These are phyloP conservation scores for Alloascoidea hylecoeti DNA, from an alignment of 805 yeast species.

Conservation along the genomic window DNA sequence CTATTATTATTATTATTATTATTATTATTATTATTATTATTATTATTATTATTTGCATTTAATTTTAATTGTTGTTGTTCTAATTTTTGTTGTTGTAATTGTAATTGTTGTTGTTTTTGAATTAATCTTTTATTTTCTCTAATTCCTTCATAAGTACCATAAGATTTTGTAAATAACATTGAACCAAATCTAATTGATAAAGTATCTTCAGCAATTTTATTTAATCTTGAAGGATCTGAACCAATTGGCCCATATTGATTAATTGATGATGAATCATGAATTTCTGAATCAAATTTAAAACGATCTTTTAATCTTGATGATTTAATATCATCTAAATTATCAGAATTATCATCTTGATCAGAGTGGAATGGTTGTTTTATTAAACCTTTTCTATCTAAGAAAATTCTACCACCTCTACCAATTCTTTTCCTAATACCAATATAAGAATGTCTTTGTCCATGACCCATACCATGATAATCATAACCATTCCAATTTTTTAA, in stretches of 20 bases:
- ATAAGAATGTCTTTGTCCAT: slow-evolving; percentile 17
- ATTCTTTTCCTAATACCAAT: slow-evolving; percentile 45
- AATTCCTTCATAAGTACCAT: slow-evolving; percentile 67
- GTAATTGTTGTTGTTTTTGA: slow-evolving; percentile 22
- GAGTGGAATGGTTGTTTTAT: slow-evolving; percentile 16
- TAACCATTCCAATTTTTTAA: too few relatives aligned
- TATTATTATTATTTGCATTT: too few relatives aligned
- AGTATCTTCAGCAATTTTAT: slow-evolving; percentile 72
- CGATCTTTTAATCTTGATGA: slow-evolving; percentile 35
- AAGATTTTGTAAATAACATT: slow-evolving; percentile 78
- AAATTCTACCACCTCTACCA: slow-evolving; percentile 57
- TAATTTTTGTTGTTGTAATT: slow-evolving; percentile 16
- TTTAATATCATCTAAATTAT: slow-evolving; percentile 13
- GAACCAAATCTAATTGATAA: slow-evolving; percentile 87
- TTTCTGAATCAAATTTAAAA: slow-evolving; percentile 57
- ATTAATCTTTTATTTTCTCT: slow-evolving; percentile 36
- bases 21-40: too few relatives aligned
- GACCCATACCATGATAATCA: too few relatives aligned
- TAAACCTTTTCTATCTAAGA: slow-evolving; percentile 62
- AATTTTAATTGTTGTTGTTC: slow-evolving; percentile 16
- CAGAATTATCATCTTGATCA: slow-evolving; percentile 16
- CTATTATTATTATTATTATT: too few relatives aligned
- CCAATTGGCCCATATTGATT: slow-evolving; percentile 38
- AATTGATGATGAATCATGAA: slow-evolving; percentile 22
- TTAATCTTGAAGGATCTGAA: slow-evolving; percentile 70